A percentile compares a stretch with the other conserved stretches of the same genome.
Evolutionary conservation across 2,329 filamentous ascomycete genomes (phyloP).

Genomic region (Trichoderma koningii): DNA sequence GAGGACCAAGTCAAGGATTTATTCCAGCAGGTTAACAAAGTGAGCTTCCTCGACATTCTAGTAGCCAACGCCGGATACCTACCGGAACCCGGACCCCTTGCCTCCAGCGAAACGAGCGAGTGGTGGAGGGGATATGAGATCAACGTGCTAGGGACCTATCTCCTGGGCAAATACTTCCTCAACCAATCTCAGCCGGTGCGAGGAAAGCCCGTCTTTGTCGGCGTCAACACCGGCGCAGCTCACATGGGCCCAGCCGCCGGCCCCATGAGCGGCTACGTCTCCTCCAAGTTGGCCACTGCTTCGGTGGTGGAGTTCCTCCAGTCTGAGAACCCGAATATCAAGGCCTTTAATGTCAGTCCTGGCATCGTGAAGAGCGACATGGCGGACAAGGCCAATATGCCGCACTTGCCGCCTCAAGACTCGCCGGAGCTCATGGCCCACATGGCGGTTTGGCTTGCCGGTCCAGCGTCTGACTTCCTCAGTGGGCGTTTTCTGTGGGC

Average conservation of each 20-base stretch:
- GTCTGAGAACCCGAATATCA: slow-evolving; percentile 8
- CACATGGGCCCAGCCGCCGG: not conserved
- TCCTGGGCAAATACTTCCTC: slow-evolving; percentile 5
- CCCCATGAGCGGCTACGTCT: slow-evolving; percentile 1
- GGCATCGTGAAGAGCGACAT: slow-evolving; percentile 6
- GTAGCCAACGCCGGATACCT: slow-evolving; percentile 14
- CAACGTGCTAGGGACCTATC: slow-evolving; percentile 14
- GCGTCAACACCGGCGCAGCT: slow-evolving; percentile 7
- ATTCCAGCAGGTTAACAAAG: slow-evolving; percentile 9
- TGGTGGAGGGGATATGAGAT: slow-evolving; percentile 21
- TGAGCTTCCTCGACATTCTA: slow-evolving; percentile 9
- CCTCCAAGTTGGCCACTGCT: slow-evolving; percentile 9
- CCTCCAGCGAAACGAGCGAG: not conserved
- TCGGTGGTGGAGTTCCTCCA: slow-evolving; percentile 16
- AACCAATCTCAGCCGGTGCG: slow-evolving; percentile 1
- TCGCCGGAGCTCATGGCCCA: slow-evolving; percentile 7
- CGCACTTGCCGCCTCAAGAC: not conserved
- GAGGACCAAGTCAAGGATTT: slow-evolving; percentile 4
- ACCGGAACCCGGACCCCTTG: not conserved
- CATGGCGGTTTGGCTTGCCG: slow-evolving; percentile 13
- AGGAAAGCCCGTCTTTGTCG: slow-evolving; percentile 10
- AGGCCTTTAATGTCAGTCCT: slow-evolving; percentile 2
- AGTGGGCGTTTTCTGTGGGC: slow-evolving; percentile 13
- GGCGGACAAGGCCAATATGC: not conserved
- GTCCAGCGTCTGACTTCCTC: slow-evolving; percentile 15